phyloP scores from a whole-genome alignment of 2,329 filamentous ascomycete species.

The Fusarium oligoseptatum region DNA sequence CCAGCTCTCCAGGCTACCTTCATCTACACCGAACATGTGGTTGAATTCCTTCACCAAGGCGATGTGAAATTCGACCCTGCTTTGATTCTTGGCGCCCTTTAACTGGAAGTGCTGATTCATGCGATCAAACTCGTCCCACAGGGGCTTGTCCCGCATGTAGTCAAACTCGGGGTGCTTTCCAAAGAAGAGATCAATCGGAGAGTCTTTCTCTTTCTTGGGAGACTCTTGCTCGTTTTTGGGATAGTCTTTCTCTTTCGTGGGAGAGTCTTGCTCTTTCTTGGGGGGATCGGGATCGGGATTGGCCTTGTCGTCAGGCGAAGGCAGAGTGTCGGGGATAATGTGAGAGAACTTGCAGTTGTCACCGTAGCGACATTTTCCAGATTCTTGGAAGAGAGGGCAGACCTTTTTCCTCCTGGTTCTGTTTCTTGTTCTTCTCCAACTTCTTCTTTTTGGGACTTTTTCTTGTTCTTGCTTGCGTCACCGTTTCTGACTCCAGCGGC shows the following conservation, averaged over 20 bases:
- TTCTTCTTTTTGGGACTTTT: background rate
- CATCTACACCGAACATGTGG: conserved; percentile 17
- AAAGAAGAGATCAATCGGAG: conserved; percentile 29
- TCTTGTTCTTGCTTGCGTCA: background rate
- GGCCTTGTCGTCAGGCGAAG: background rate
- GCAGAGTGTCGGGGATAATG: background rate
- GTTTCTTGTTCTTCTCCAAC: background rate
- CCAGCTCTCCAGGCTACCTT: conserved; percentile 15
- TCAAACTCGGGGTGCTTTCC: conserved; percentile 14
- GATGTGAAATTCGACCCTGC: background rate
- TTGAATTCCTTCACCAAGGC: conserved; percentile 26
- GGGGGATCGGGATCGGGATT: background rate
- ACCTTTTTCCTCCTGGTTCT: background rate
- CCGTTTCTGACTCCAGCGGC: background rate
- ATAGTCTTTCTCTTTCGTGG: background rate
- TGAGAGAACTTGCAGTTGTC: conserved; percentile 17
- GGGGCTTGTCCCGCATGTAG: conserved; percentile 5
- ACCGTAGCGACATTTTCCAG: background rate
- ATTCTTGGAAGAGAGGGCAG: background rate
- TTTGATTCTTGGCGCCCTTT: background rate
- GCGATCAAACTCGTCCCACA: conserved; percentile 25
- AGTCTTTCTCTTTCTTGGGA: background rate
- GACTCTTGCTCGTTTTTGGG: background rate
- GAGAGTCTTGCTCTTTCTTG: background rate
- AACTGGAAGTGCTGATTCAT: conserved; percentile 5